Base-by-base conservation (phyloP, 2,329 filamentous ascomycete genomes). In the Nemania sp. region DNA sequence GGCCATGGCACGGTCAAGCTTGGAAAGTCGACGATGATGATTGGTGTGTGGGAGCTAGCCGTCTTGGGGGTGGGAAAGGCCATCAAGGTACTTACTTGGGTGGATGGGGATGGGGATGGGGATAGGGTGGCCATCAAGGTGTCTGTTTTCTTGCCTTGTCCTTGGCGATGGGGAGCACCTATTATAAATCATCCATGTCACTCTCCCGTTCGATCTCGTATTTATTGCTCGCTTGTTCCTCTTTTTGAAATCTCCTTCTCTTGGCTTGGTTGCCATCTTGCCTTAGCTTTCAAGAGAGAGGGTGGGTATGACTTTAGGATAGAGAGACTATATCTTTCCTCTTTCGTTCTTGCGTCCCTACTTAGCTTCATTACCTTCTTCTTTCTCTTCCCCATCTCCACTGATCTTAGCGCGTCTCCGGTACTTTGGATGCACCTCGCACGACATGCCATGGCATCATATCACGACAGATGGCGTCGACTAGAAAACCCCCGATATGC, bases 121-220 rank as follows among this genome's bases (percentile, higher is more conserved):
- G 52, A 55, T 20, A 29, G 24, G 24, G 55, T 63, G 65, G n/a
- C 65, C 68, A 70, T 62, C 68, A 68, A 68, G 64, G 68, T 70
- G 57, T 41, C 54, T 55, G 45, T 63, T 67, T 51, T 47, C 47
- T 47, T 3, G 56, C 29, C 58, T 54, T 35, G 45, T 57, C 38
- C 67, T 67, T 60, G 59, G 67, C 60, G 47, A 38, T 47, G 29
- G 32, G 29, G 22, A 10, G 27, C 20, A 27, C 11, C 20, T 57
- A 59, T 68, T 68, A 68, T 68, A 68, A 68, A 68, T 53, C 61
- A 45, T 43, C 51, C 43, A n/a, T 27, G 11, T 38, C 29, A n/a
- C n/a, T n/a, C n/a, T 11, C 32, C 24, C 27, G 27, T 27, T 35
- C 13, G 10, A n/a, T 29, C 29, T 3, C 2, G 7, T 18, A n/a